Evolutionary conservation across 139 green algal genomes (phyloP).

Genomic region (Asterochloris sp.): DNA sequence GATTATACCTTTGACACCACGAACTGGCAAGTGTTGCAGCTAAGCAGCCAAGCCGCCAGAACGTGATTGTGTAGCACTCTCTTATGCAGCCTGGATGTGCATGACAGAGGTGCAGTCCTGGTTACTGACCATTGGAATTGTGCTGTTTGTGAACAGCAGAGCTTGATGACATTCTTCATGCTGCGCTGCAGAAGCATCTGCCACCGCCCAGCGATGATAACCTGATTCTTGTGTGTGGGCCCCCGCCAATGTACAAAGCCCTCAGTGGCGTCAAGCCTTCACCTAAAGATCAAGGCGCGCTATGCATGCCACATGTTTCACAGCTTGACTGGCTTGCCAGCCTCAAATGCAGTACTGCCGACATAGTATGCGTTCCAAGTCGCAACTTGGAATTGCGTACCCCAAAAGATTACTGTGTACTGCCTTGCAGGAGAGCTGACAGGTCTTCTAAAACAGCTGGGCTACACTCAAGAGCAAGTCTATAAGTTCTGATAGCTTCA

Average conservation of each 20-base stretch:
- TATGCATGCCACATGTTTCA: not conserved
- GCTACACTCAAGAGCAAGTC: slow-evolving; percentile 61
- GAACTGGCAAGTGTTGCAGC: no score
- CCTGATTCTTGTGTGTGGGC: slow-evolving; percentile 70
- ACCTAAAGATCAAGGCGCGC: slow-evolving; percentile 39
- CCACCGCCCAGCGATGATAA: slow-evolving; percentile 46
- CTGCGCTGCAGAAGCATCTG: not conserved
- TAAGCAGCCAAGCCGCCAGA: no score
- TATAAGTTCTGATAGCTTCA: slow-evolving; percentile 26
- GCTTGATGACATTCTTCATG: no score
- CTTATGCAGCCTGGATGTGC: no score
- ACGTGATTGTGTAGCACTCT: no score
- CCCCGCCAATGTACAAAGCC: slow-evolving; percentile 60
- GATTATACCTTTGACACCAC: no score
- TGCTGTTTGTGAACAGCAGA: no score
- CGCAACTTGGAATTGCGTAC: no score
- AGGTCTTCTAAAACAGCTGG: slow-evolving; percentile 70
- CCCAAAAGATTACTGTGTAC: not conserved
- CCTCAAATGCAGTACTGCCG: not conserved
- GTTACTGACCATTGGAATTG: no score
- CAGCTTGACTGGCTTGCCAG: not conserved
- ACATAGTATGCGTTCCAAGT: not conserved
- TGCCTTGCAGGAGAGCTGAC: slow-evolving; percentile 34
- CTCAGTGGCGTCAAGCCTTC: slow-evolving; percentile 45
- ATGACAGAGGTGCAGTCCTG: no score